Evolutionary conservation across 768 basidiomycete genomes (phyloP), one percentile per base, ranked within the genome.

Genomic region (Suillus fuscotomentosus): DNA sequence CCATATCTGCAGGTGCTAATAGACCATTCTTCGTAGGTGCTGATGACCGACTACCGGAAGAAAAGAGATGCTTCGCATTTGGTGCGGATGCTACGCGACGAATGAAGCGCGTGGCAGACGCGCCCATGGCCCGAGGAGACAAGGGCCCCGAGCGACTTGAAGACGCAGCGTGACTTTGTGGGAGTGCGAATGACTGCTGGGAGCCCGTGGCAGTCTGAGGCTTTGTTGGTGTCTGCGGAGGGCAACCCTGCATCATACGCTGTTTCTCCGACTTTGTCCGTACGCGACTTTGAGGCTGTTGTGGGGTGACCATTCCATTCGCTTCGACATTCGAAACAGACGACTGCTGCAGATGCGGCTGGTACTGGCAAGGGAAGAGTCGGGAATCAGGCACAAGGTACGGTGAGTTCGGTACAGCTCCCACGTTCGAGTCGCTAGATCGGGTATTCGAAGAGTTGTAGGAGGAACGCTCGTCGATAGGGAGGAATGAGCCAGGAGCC

Each of bases 21-120:
- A 94, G 78, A 15, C 92, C 91, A 70, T 93, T 92, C 80, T 86
- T 90, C 36, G 88, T 89, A 2, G 86, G 86, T 1, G 84, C 81
- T 4, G 83, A 71, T 22, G 85, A 84, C 31, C 87, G 84, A 50
- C 86, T 82, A 62, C 84, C 78, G 53, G 86, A 78, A 45, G 82
- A 80, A 75, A 99, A 95, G 38, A 99, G 82, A 36, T 90, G 91
- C 75, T 98, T 99, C 41, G 95, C 91, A 73, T 98, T 99, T 3
- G 97, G 97, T 3, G 97, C 96, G 10, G 95, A 97, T 4, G 96
- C 95, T 55, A 99, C 97, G 57, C 97, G 89, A 60, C 97, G 90
- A 38, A 99, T 88, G 79, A 98, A 95, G 42, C 96, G 89, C 56
- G 92, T 86, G 10, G 94, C 91, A 0, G 88, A 87, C 17, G 88